Conservation (phyloP, 768 basidiomycete species). For the Boletus coccyginus region DNA sequence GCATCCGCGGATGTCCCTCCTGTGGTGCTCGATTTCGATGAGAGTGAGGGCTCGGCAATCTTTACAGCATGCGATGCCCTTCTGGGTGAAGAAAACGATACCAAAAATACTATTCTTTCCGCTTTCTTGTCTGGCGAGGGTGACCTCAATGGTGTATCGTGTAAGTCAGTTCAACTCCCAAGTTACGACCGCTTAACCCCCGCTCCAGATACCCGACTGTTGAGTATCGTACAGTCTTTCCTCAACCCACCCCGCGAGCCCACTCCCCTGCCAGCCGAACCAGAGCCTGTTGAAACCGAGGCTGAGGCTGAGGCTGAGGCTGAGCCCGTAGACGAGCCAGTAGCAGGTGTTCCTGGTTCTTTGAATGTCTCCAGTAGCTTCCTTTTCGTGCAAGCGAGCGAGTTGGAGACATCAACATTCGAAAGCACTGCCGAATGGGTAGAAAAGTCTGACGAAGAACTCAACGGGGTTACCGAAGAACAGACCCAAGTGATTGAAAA, state of each 20-base stretch:
- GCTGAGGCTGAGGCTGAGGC: constrained; percentile 20
- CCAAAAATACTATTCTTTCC: constrained; percentile 49
- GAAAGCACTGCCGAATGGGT: constrained; percentile 58
- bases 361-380: constrained; percentile 52
- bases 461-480: constrained; percentile 15
- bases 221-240: constrained; percentile 53
- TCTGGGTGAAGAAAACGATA: constrained; percentile 51
- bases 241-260: constrained; percentile 45
- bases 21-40: constrained; percentile 42
- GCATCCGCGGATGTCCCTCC: constrained; percentile 43
- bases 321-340: constrained; percentile 25
- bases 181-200: constrained; percentile 5
- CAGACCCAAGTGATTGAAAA: constrained; percentile 10
- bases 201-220: constrained; percentile 56
- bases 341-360: constrained; percentile 41
- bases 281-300: constrained; percentile 32
- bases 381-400: constrained; percentile 81
- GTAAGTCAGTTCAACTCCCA: constrained; percentile 40
- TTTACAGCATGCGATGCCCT: constrained; percentile 52
- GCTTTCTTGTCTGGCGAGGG: constrained; percentile 59
- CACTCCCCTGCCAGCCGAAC: constrained; percentile 33
- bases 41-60: constrained; percentile 54
- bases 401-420: constrained; percentile 56
- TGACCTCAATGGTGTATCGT: constrained; percentile 58
- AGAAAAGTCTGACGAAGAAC: constrained; percentile 42